Conservation (phyloP, 2,329 filamentous ascomycete species). For the Trichophyton verrucosum region DNA sequence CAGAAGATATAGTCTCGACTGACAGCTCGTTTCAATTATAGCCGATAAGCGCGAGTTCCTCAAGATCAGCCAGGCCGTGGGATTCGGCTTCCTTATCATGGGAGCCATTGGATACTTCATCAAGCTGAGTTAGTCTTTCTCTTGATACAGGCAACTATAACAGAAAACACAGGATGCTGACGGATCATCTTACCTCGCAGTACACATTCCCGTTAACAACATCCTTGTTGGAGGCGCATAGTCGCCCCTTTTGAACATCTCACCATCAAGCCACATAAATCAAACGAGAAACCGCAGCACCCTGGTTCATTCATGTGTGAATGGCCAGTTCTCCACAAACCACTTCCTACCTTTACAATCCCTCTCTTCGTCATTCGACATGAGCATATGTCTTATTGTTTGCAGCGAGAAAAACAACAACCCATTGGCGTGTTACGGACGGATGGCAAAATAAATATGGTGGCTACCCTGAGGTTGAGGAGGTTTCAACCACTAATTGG, state of each 20-base stretch:
- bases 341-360: background rate
- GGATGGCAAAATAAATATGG: background rate
- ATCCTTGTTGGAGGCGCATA: constrained; percentile 38
- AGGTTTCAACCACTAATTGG: background rate
- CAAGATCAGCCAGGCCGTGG: constrained; percentile 49
- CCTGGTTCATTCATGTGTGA: background rate
- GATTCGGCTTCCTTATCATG: constrained; percentile 50
- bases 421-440: background rate
- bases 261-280: background rate
- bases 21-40: constrained; percentile 18
- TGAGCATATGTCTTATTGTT: background rate
- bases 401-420: background rate
- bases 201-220: constrained; percentile 41
- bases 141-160: background rate
- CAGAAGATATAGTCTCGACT: constrained; percentile 16
- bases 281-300: background rate
- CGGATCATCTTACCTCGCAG: constrained; percentile 17
- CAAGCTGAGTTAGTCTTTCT: constrained; percentile 42
- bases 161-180: background rate
- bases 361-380: background rate
- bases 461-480: background rate
- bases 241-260: constrained; percentile 3
- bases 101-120: constrained; percentile 48
- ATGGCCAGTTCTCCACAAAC: background rate
- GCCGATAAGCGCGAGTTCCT: constrained; percentile 49